Evolutionary conservation across 148 eudicot genomes (phyloP), one percentile per base, ranked within the genome.

Genomic region (Fagopyrum tataricum): DNA sequence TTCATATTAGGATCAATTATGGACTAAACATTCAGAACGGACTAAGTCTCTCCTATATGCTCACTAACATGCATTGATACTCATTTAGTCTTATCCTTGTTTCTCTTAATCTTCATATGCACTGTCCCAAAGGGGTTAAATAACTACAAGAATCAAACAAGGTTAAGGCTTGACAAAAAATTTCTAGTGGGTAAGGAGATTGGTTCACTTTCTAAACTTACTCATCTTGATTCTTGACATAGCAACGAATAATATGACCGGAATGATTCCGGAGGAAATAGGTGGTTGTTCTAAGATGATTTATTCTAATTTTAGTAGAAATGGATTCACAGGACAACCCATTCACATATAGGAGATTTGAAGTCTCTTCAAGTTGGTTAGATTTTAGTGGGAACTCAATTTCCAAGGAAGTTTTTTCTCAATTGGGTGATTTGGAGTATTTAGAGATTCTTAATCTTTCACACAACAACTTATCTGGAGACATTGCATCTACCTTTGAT

Each of bases 121-220:
- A 37, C 71, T 53, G 77, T 88, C 26, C 86, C 91, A 10, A 79
- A 73, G 43, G 79, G 85, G 72, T 78, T 88, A 72, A 82, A 68
- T 75, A 84, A 82, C 24, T 88, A 89, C 75, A 74, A 82, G 6
- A 82, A 79, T 67, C 76, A 86, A 66, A 69, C 70, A 4, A 78
- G 88, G 49, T 48, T 84, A 18, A 75, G 86, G 59, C 77, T 88
- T 3, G 86, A 85, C 12, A 71, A 67, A 44, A 88, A 88, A 72
- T 74, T 62, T 6, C 44, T 86, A 9, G 78, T 78, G 21, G 89
- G 89, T 1, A 13, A 41, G 47, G 86, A 82, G 52, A 59, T 84
- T 23, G 86, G 86, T 13, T 17, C 64, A 20, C 71, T 84, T 37
- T 18, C 78, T 1, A 47, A 84, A 13, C 79, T 88, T 26, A 56